Evolutionary conservation across 257 asterid species (phyloP).

Genomic region (Solanum chmielewskii): DNA sequence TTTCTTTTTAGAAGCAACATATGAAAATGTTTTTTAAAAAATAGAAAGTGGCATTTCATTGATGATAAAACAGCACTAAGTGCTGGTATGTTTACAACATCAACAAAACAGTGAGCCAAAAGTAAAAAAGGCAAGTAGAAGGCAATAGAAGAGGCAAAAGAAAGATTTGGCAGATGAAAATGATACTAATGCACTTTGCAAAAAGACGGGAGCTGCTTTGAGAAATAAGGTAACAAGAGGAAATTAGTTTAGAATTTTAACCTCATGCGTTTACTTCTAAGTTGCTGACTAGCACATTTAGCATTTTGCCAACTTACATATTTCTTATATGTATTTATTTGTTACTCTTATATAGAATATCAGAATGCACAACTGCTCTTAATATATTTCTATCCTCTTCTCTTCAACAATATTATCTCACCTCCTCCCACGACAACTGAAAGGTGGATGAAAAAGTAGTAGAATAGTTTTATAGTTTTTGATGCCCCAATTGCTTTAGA

Average conservation of each 20-base stretch:
- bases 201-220: background rate
- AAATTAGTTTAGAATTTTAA: background rate
- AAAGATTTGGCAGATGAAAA: background rate
- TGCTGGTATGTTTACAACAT: background rate
- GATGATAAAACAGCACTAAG: background rate
- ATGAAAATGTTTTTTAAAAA: background rate
- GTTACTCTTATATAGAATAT: background rate
- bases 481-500: background rate
- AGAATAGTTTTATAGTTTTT: background rate
- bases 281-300: background rate
- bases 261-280: background rate
- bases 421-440: background rate
- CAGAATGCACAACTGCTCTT: background rate
- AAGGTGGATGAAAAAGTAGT: background rate
- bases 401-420: background rate
- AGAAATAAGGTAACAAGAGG: background rate
- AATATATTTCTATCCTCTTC: background rate
- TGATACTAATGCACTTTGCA: background rate
- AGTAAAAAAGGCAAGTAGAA: background rate
- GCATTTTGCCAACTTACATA: background rate
- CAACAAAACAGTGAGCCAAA: background rate
- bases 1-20: background rate
- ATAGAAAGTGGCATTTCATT: background rate
- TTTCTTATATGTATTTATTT: background rate
- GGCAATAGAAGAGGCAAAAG: background rate